Percentiles rank a stretch among this genome's conserved stretches.
Evolutionary conservation across 1,284 basidiomycete species (phyloP).

Genomic region (Fomitopsis betulina): DNA sequence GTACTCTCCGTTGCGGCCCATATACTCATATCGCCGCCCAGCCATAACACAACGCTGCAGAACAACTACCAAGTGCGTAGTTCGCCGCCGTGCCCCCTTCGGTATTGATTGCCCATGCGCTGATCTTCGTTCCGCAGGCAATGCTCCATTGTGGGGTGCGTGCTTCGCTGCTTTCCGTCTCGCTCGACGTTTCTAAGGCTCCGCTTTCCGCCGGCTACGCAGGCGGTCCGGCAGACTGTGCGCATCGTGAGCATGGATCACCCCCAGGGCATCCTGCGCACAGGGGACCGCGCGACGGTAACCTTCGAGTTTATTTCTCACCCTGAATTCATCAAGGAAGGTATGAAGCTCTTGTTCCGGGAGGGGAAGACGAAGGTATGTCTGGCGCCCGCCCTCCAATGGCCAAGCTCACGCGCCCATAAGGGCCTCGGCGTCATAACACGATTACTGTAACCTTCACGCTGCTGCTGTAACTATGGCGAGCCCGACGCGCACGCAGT

Average conservation of each 20-base stretch:
- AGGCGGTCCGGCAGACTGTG: constrained; percentile 89
- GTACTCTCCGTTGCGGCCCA: neutral
- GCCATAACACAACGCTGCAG: constrained; percentile 90
- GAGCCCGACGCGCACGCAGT: neutral
- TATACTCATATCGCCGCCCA: constrained; percentile 29
- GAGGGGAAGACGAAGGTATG: constrained; percentile 92
- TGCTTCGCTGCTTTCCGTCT: constrained; percentile 8
- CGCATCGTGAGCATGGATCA: constrained; percentile 86
- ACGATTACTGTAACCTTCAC: constrained; percentile 24
- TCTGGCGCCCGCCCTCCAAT: neutral
- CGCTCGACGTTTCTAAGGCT: neutral
- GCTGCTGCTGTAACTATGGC: neutral
- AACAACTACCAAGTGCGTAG: constrained; percentile 75
- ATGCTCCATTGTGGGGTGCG: constrained; percentile 83
- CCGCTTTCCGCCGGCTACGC: constrained; percentile 4
- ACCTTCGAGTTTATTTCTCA: constrained; percentile 89
- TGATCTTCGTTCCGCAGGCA: constrained; percentile 38
- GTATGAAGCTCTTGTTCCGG: constrained; percentile 87
- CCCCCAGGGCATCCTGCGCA: constrained; percentile 81
- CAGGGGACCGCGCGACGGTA: constrained; percentile 87
- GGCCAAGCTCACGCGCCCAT: neutral
- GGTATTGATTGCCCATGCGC: constrained; percentile 5
- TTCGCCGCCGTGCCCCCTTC: constrained; percentile 9
- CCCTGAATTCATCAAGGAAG: constrained; percentile 87
- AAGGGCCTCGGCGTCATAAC: constrained; percentile 36